Base-by-base conservation (phyloP, 75 land plant genomes). In the Cunninghamia lanceolata region DNA sequence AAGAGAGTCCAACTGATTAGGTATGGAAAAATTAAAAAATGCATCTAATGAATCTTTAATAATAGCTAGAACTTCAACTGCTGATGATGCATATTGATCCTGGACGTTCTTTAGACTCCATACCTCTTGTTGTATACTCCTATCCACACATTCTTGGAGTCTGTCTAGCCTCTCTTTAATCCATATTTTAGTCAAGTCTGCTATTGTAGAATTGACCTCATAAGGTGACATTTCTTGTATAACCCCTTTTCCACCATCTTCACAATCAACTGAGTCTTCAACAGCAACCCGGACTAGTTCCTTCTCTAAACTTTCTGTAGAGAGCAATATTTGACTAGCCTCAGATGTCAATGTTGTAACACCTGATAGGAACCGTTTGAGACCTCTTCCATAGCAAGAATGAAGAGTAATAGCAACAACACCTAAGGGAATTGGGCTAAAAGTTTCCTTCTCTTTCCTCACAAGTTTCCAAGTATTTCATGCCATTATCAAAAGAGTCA, bases 361-460 rank as follows among this genome's bases (percentile, higher is more conserved):
- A 3, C 89, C 88, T 28, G 88, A 73, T 56, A 95, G 50, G 88
- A 92, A 97, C 70, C 94, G 96, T 85, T 93, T 95, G 40, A 95
- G 78, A 56, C 91, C 88, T 14, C 89, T 85, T 43, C 91, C 93
- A 87, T 90, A 97, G 85, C 97, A 97, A 56, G 76, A 83, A 85
- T 97, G 99, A 21, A 97, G 92, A 11, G 97, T 94, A 25, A 93
- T 94, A 32, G 96, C 94, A 5, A 97, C 99, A 30, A 94, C 91
- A 16, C 94, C 94, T 15, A 90, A 93, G 9, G 97, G 91, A 76
- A 92, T 82, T 36, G 95, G 94, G 73, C 96, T 97, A 86, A 90
- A 97, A 14, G 46, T 87, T 19, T 94, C 94, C 92, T 88, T 93
- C 85, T 97, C 99, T 46, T 90, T 89, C 30, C 36, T 59, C 2